Base-by-base conservation (phyloP, 139 green algal species). In the Astrephomene gubernaculifera region DNA sequence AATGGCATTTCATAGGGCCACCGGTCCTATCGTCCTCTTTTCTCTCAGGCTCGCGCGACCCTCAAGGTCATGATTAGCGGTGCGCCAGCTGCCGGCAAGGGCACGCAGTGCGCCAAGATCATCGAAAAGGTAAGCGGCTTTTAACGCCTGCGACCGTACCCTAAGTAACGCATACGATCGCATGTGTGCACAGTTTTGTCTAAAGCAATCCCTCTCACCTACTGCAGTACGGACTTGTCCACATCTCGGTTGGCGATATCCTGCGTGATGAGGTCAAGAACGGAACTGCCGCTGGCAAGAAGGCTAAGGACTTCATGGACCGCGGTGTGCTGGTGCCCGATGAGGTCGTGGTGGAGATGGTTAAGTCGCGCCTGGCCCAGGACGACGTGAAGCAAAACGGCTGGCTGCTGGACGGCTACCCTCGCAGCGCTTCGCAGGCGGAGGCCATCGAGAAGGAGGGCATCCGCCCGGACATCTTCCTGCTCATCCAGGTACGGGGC, bases 401-500 rank as follows among this genome's bases (percentile, higher is more conserved):
- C 36, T 99, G 97, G 97, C 93, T 99, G 73, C 90, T 99, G 84
- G 97, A 99, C 83, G 97, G 97, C 54, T 99, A 99, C 90, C 97
- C 97, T 0, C 93, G 97, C 65, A 97, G 92, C 79, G 94, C 87
- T 0, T 93, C 94, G 6, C 97, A 99, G 91, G 97, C 97, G 9
- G 92, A 97, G 33, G 97, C 97, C 22, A 98, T 99, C 70, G 93
- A 97, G 85, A 91, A 95, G 79, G 93, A 95, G 45, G 94, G 94
- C 89, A 99, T 99, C 71, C 88, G 92, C 22, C 97, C 97, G 2
- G 96, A 99, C 70, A 57, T 98, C 4, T 99, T 99, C 90, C 87
- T 99, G 33, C 91, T 99, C 10, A 95, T 99, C 44, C 91, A 97
- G 38, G 95, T 96, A 71, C 73, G 90, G 8, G 52, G 57, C 57